Evolutionary conservation across 768 basidiomycete species (phyloP).

Genomic region (Fibroporia radiculosa): DNA sequence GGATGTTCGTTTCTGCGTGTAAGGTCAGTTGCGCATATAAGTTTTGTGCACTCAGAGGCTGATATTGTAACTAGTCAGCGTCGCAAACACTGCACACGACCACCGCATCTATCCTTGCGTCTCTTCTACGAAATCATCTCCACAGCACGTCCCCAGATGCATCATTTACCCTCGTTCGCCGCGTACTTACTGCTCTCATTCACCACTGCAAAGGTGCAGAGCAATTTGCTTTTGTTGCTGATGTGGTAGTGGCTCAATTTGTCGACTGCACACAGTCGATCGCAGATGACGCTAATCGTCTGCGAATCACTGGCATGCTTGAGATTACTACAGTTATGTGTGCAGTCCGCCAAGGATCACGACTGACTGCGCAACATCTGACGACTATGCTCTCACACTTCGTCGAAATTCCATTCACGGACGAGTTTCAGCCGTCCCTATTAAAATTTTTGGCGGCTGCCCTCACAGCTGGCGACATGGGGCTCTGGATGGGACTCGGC

Average conservation of each 20-base stretch:
- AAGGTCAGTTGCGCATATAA: constrained; percentile 51
- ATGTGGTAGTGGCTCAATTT: constrained; percentile 41
- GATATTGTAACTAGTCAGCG: constrained; percentile 45
- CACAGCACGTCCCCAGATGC: constrained; percentile 28
- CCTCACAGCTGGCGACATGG: constrained; percentile 36
- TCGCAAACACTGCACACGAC: constrained; percentile 77
- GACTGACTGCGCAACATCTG: constrained; percentile 40
- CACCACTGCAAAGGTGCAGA: constrained; percentile 75
- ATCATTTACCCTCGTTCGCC: constrained; percentile 53
- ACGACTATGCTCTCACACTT: constrained; percentile 27
- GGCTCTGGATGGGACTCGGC: constrained; percentile 33
- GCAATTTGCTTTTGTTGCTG: constrained; percentile 50
- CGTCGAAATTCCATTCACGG: constrained; percentile 19
- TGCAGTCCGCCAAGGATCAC: constrained; percentile 65
- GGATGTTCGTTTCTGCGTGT: constrained; percentile 73
- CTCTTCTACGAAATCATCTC: constrained; percentile 52
- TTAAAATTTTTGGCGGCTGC: constrained; percentile 27
- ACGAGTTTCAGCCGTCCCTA: constrained; percentile 23
- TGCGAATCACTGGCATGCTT: constrained; percentile 42
- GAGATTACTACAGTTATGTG: constrained; percentile 50
- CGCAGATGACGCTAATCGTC: constrained; percentile 18
- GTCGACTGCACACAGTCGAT: constrained; percentile 5
- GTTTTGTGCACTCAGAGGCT: background rate
- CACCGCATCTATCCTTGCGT: constrained; percentile 51
- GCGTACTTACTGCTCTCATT: constrained; percentile 69